Percentiles rank a stretch among this genome's conserved stretches.
phyloP scores from a whole-genome alignment of 176 grass and related monocot genomes.

The Typha latifolia region DNA sequence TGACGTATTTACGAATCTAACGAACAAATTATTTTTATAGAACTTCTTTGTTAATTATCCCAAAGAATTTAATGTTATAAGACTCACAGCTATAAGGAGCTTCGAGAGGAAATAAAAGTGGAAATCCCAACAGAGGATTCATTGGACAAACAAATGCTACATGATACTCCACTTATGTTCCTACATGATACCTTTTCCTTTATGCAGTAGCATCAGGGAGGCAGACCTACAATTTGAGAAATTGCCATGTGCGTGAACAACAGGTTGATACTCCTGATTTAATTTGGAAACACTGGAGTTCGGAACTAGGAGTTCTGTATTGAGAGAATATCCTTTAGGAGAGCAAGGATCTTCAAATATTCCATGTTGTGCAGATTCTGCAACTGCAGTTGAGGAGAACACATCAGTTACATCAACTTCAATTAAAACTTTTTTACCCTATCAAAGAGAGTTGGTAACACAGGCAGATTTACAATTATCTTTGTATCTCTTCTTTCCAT shows the following conservation, averaged over 20 bases:
- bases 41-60: too few relatives aligned
- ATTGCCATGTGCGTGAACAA: conserved; percentile 45
- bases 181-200: conserved; percentile 48
- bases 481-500: too few relatives aligned
- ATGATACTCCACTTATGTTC: neutral
- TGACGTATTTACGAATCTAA: too few relatives aligned
- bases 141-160: neutral
- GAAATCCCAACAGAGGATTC: neutral
- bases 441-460: neutral
- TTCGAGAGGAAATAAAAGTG: neutral
- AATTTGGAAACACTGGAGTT: conserved; percentile 15
- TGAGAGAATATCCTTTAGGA: conserved; percentile 58
- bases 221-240: conserved; percentile 52
- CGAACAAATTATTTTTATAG: too few relatives aligned
- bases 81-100: too few relatives aligned
- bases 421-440: conserved; percentile 5
- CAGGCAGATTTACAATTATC: neutral
- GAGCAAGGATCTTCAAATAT: conserved; percentile 62
- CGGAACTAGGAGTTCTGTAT: conserved; percentile 19
- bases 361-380: conserved; percentile 28
- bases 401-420: neutral
- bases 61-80: too few relatives aligned
- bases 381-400: neutral
- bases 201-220: conserved; percentile 42
- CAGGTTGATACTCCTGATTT: conserved; percentile 28